These are phyloP conservation scores for Ascosphaera acerosa DNA, from an alignment of 2,329 filamentous ascomycete genomes.

Conservation along the genomic window DNA sequence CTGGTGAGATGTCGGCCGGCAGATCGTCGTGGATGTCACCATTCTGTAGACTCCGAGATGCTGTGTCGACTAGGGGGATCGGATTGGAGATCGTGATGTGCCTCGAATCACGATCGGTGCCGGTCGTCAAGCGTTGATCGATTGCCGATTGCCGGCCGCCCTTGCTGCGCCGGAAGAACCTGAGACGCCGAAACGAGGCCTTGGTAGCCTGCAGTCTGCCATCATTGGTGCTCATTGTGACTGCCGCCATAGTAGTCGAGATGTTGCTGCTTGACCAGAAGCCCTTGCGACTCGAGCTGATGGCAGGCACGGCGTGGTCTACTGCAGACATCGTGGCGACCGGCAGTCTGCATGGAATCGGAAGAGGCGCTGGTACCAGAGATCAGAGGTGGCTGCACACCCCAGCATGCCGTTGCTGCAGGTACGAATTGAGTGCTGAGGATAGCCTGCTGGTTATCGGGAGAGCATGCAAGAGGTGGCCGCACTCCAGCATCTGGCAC, in stretches of 20 bases:
- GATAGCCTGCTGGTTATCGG: too few species aligned
- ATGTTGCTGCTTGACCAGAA: neutral
- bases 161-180: neutral
- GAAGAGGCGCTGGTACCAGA: too few species aligned
- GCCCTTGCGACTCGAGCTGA: constrained; percentile 1
- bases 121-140: neutral
- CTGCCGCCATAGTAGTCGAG: neutral
- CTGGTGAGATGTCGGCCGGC: neutral
- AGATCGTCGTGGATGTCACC: neutral
- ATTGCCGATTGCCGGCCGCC: neutral
- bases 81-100: constrained; percentile 1
- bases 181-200: neutral
- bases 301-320: neutral
- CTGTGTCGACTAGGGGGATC: neutral
- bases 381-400: too few species aligned
- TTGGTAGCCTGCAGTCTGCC: constrained; percentile 1
- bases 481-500: too few species aligned
- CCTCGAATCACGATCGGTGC: neutral
- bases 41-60: neutral
- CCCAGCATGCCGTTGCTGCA: too few species aligned
- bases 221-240: neutral
- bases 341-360: too few species aligned
- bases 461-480: too few species aligned
- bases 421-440: too few species aligned
- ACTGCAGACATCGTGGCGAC: constrained; percentile 1